Conservation (phyloP, 495 filamentous ascomycete genomes). For the Penicillium subrubescens region DNA sequence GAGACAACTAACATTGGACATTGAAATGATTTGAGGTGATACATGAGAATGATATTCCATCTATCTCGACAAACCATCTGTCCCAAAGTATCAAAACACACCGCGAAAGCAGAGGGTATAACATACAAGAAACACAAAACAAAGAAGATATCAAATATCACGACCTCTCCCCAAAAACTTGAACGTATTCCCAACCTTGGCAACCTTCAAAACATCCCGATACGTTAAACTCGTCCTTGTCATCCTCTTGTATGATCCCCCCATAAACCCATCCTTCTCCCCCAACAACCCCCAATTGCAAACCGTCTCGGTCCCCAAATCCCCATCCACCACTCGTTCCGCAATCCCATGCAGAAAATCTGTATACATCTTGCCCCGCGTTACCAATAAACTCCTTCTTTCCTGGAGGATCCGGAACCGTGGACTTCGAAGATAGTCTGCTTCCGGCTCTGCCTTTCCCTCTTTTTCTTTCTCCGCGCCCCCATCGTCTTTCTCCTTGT, state of each 20-base stretch:
- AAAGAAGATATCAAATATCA: constrained; percentile 8
- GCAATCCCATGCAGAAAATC: constrained; percentile 78
- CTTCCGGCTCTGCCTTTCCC: neutral
- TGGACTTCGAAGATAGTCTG: constrained; percentile 26
- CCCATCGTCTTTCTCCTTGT: constrained; percentile 37
- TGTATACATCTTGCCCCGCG: constrained; percentile 66
- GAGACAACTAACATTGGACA: neutral
- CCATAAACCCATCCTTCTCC: constrained; percentile 54
- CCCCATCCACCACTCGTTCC: constrained; percentile 58
- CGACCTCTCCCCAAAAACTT: constrained; percentile 56
- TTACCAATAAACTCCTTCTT: constrained; percentile 78
- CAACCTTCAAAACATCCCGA: constrained; percentile 88
- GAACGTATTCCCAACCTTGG: constrained; percentile 69
- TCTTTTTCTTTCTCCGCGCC: constrained; percentile 31
- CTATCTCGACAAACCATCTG: neutral
- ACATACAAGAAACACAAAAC: neutral
- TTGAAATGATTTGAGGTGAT: neutral
- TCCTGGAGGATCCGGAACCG: constrained; percentile 82
- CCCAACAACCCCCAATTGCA: constrained; percentile 84
- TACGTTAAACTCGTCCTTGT: constrained; percentile 87
- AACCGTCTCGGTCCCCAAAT: constrained; percentile 62
- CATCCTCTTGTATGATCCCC: constrained; percentile 61
- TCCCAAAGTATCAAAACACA: no score
- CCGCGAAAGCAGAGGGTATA: neutral
- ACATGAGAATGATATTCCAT: neutral